Evolutionary conservation across 306 rosid species (phyloP).

Genomic region (peach (Prunus persica)): Prunus_persica_NCBIv2 NC_034009.1:33288001-33288500

Average conservation of each 20-base stretch:
- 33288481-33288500: constrained; percentile 42
- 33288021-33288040: background rate
- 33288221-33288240: constrained; percentile 69
- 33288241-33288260: constrained; percentile 54
- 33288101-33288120: background rate
- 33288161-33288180: constrained; percentile 50
- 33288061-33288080: no score
- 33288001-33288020: no score
- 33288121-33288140: constrained; percentile 73
- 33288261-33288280: constrained; percentile 42
- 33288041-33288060: no score
- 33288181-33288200: constrained; percentile 78
- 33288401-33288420: constrained; percentile 68
- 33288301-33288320: constrained; percentile 70
- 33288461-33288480: constrained; percentile 18
- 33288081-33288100: background rate
- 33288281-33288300: constrained; percentile 74
- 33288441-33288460: constrained; percentile 20
- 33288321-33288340: constrained; percentile 65
- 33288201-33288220: constrained; percentile 53
- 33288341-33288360: constrained; percentile 43
- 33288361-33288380: constrained; percentile 74
- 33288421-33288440: constrained; percentile 55
- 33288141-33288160: constrained; percentile 57
- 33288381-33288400: constrained; percentile 60